Conservation (phyloP, 1,284 basidiomycete genomes). For the Ganoderma lingzhi region DNA sequence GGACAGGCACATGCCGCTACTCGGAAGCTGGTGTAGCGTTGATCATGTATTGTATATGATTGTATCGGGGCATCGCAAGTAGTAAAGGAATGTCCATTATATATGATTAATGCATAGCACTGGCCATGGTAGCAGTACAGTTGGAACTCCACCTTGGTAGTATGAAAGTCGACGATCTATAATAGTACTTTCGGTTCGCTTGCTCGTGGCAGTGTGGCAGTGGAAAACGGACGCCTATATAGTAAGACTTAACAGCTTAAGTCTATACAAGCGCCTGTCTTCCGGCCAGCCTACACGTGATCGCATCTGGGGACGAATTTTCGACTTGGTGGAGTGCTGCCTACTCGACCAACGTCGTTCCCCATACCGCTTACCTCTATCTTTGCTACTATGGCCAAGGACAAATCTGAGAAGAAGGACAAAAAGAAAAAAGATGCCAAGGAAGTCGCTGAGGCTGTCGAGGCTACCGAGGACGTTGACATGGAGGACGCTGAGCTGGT, state of each 20-base stretch:
- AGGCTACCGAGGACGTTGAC: conserved; percentile 55
- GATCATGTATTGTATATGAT: no score
- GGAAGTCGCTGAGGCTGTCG: conserved; percentile 44
- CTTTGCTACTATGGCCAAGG: conserved; percentile 60
- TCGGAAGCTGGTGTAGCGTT: no score
- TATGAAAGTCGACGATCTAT: no score
- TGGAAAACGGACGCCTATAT: background rate
- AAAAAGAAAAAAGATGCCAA: conserved; percentile 61
- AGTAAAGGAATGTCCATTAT: no score
- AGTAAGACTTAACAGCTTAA: no score
- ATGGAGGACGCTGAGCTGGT: conserved; percentile 56
- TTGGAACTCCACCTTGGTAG: no score
- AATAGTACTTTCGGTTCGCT: no score
- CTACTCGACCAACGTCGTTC: background rate
- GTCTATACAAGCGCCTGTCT: background rate
- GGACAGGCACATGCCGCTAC: background rate
- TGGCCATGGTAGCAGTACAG: no score
- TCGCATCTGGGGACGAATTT: conserved; percentile 10
- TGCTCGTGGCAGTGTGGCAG: no score
- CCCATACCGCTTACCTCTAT: background rate
- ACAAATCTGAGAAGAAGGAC: conserved; percentile 76
- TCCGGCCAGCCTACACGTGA: conserved; percentile 5
- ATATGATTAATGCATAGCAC: no score
- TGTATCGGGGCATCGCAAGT: no score
- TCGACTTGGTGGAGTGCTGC: background rate